Evolutionary conservation across 2,329 filamentous ascomycete genomes (phyloP), one percentile per base, ranked within the genome.

Genomic region (Xylariales sp.): DNA sequence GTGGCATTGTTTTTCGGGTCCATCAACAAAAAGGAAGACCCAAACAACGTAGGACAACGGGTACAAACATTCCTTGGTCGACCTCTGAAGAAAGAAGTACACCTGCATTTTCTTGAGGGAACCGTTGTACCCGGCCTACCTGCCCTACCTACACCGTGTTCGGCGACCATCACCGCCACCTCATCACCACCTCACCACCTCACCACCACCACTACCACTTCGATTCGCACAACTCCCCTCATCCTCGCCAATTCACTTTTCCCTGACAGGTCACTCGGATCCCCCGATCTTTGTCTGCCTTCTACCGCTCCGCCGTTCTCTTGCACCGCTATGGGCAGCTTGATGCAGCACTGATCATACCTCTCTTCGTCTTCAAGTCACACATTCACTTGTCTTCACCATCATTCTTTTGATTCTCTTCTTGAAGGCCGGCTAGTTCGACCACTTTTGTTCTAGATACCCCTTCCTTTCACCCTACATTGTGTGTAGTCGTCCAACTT

Each of bases 371-470:
- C 43, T 57, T 39, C 52, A 56, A 61, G 60, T 36, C 41, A 46
- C 36, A 18, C 48, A 50, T 50, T 63, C 50, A 60, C 36, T 64
- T 62, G 45, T 68, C 62, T 56, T 68, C 61, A 52, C 62, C 60
- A 62, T 50, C 57, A 45, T 18, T 49, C 64, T 39, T 45, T 49
- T 69, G 43, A 64, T 69, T 73, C 71, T 14, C 50, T 72, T 69
- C 64, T 59, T 43, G 39, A 16, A 52, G 39, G 65, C 64, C 71
- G 72, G 60, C 73, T 16, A 74, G 73, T 54, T 75, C 71, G 69
- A 65, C 58, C 61, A 50, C 57, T 53, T 69, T 70, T 64, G 62
- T 68, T 67, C 59, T 62, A 72, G 66, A 74, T 74, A 75, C 73
- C 73, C 69, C 54, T 62, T 63, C 64, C 55, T 41, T 50, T 50